Base-by-base conservation (phyloP, 306 rosid species). In the Herpetospermum pedunculosum region DNA sequence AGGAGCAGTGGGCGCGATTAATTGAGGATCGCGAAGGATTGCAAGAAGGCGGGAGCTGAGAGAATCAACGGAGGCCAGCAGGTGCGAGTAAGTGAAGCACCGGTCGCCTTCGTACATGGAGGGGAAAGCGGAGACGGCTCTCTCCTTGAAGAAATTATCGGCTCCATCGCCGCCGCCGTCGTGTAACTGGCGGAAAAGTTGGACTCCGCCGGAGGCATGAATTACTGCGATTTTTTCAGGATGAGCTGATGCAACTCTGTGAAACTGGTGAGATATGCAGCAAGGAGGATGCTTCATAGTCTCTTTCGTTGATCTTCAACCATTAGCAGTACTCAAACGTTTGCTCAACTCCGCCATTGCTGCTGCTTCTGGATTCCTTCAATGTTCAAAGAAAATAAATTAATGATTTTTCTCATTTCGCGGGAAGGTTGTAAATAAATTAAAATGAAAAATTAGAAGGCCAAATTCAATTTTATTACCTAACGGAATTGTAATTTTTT, bases 191-290 rank as follows among this genome's bases (percentile, higher is more conserved):
- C 52, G 44, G 80, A 84, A 82, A 59, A 85, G 12, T 16, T 60
- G 69, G 71, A 84, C 80, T 2, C 77, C 85, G 23, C 86, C 87
- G 68, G 89, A 84, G 77, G 96, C 90, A 55, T 90, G 96, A 18
- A 93, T 64, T 26, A 84, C 84, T 4, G 94, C 98, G 68, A 80
- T 72, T 83, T 82, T 87, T 85, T 83, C 64, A 32, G 89, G 88
- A 83, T 93, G 83, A 8, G 32, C 23, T 26, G 84, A 79, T 5
- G 96, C 92, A 5, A 67, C 75, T 44, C 71, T 79, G 41, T 77
- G 82, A 83, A 93, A 90, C 62, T 80, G 76, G 82, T 91, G 98
- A 5, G 92, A 89, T 37, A 90, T 73, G 83, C 98, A 92, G 84
- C 92, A 81, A 12, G 35, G 28, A 18, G 16, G 77, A 55, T 75